Base-by-base conservation (phyloP, 805 yeast species). In the Kodamaea kaohsiungensis region DNA sequence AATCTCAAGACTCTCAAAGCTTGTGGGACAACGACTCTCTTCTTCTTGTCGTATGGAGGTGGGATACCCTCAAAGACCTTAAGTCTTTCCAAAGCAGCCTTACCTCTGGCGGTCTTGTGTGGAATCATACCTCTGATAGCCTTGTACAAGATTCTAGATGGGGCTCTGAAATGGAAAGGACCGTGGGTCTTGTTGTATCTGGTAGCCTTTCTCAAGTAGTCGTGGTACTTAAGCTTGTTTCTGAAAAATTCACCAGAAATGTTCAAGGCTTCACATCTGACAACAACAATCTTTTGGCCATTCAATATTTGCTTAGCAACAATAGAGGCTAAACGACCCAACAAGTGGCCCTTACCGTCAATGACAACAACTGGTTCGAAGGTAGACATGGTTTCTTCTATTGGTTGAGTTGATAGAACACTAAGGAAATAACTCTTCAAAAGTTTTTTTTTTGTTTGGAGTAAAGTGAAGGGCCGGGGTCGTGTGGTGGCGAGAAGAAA, bases 91-190 rank as follows among this genome's bases (percentile, higher is more conserved):
- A 95, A 81, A 72, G 99, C 99, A 77, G 98, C 98, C 85, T 90
- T 89, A 82, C 99, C 99, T 83, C 98, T 95, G 71, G 98, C 95
- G 69, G 99, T 95, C 91, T 95, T 95, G 92, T 95, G 98, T 78
- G 97, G 84, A 73, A 95, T 83, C 99, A 95, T 95, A 84, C 99
- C 99, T 79, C 97, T 89, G 78, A 95, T 81, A 75, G 99, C 98
- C 89, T 95, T 95, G 96, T 92, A 92, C 83, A 95, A 91, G 82
- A 95, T 93, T 84, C 98, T 91, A 63, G 98, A 92, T 80, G 99
- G 99, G 63, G 99, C 99, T 84, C 98, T 95, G 97, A 95, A 95
- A 81, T 95, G 99, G 98, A 93, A 95, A 75, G 98, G 98, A 85
- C 99, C 99, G 80, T 91, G 88, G 74, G 85, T 88, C 85, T 91